Evolutionary conservation across 148 eudicot genomes (phyloP), one percentile per base, ranked within the genome.

Genomic region (Gaultheria prostrata): DNA sequence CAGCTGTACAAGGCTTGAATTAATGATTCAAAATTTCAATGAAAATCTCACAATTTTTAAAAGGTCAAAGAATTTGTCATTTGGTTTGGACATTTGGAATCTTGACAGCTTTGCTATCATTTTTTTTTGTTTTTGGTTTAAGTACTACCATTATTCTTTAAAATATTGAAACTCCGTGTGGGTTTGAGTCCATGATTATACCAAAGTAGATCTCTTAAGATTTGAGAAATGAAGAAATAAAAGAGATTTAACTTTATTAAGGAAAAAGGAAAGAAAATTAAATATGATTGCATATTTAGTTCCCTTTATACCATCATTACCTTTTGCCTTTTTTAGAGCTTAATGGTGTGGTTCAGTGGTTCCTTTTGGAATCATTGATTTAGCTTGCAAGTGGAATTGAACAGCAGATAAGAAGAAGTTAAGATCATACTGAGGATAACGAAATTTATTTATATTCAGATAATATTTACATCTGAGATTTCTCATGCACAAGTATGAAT

Each of bases 61-160:
- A 8, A 71, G 45, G 18, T 32, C 46, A 15, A 71, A 17, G 0
- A 71, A 15, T 71, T 71, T 71, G 8, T 33, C 24, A 18, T 71
- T 71, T 18, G 48, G 76, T 71, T 71, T 71, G 76, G 76, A 71
- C 76, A 33, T 17, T 15, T 71, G 21, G 76, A 71, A 71, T 35
- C 76, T 71, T 71, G 76, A 71, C 24, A 71, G 76, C 46, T 71
- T 24, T 71, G 76, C 46, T 35, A 71, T 35, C 43, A 71, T 70
- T 13, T 14, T 32, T 13, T 70, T n/a, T n/a, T n/a, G n/a, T n/a
- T n/a, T 71, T 30, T 30, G 15, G 39, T 9, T 13, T 30, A 30
- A 13, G 33, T 3, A 65, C 18, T 30, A 28, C 26, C 4, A 30
- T 65, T 11, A 65, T 28, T 30, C 39, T 67, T 26, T 67, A 3